Percentiles rank a stretch among this genome's conserved stretches.
Conservation (phyloP, 306 rosid genomes). For the apple (Malus domestica) region ASM211411v1 NC_041789.1:14627501-14628000, state of each 20-base stretch:
- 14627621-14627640: background rate
- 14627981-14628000: no score
- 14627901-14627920: background rate
- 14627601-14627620: background rate
- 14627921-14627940: background rate
- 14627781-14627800: background rate
- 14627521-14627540: background rate
- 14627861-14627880: background rate
- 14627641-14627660: background rate
- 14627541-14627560: background rate
- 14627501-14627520: background rate
- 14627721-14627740: background rate
- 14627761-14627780: background rate
- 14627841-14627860: background rate
- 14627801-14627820: background rate
- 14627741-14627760: background rate
- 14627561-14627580: background rate
- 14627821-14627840: background rate
- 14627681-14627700: background rate
- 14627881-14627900: background rate
- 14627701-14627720: background rate
- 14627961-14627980: background rate
- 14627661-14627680: background rate
- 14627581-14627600: background rate
- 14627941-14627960: background rate